Percentiles rank a stretch among this genome's conserved stretches.
Evolutionary conservation across 805 yeast species (phyloP).

Genomic region (Blastobotrys peoriensis): DNA sequence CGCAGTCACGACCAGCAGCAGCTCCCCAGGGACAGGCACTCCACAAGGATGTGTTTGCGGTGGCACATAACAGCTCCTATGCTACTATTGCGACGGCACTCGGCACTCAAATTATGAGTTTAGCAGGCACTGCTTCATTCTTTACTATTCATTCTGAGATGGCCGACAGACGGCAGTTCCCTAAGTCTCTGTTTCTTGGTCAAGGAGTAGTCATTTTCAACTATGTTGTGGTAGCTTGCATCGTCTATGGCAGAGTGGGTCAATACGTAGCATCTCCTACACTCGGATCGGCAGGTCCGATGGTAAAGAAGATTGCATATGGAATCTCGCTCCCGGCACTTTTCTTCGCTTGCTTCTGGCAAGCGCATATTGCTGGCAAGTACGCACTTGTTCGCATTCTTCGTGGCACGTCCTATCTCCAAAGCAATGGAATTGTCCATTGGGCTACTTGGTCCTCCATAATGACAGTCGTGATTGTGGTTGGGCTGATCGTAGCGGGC

Average conservation of each 20-base stretch:
- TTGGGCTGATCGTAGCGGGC: conserved; percentile 6
- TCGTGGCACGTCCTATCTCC: conserved; percentile 3
- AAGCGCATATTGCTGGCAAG: conserved; percentile 7
- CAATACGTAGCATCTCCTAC: conserved; percentile 7
- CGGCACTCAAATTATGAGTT: conserved; percentile 3
- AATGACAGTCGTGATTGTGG: conserved; percentile 1
- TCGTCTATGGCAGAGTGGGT: conserved; percentile 5
- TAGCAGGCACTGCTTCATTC: conserved; percentile 6
- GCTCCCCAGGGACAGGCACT: conserved; percentile 3
- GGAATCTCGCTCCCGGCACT: conserved; percentile 6
- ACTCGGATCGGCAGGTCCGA: conserved; percentile 7
- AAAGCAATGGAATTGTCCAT: conserved; percentile 1
- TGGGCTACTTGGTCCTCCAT: conserved; percentile 5
- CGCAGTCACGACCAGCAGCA: conserved; percentile 3
- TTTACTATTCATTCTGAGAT: conserved; percentile 8
- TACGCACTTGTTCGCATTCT: conserved; percentile 6
- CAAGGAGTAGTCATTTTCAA: conserved; percentile 6
- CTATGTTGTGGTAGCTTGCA: conserved; percentile 2
- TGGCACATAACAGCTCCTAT: neutral
- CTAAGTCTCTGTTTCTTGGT: neutral
- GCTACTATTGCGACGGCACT: conserved; percentile 3
- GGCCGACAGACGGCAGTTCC: conserved; percentile 1
- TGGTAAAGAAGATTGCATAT: conserved; percentile 7
- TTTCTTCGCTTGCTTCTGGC: conserved; percentile 5
- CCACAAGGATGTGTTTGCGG: neutral